phyloP scores from a whole-genome alignment of 441 rosid species.

The Corymbia citriodora region DNA sequence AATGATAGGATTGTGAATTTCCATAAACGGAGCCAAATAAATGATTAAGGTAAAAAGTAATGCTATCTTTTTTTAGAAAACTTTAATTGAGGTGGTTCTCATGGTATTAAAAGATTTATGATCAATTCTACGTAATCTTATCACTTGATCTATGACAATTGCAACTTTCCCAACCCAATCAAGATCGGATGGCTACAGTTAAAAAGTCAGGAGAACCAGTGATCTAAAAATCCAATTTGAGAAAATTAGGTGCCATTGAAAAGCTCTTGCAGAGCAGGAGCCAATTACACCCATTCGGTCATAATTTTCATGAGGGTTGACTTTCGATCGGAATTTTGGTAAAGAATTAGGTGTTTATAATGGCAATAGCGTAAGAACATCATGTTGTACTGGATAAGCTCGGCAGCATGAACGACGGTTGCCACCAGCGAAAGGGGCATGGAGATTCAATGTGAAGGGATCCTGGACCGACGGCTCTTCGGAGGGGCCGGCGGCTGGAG shows the following conservation, averaged over 20 bases:
- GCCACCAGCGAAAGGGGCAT: background rate
- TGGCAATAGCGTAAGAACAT: background rate
- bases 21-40: background rate
- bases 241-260: background rate
- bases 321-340: background rate
- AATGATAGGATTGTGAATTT: background rate
- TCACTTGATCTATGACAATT: background rate
- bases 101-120: background rate
- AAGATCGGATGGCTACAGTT: background rate
- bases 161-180: background rate
- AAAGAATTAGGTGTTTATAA: background rate
- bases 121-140: background rate
- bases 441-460: background rate
- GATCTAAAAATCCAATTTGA: rapidly evolving
- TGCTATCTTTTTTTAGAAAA: rapidly evolving
- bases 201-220: rapidly evolving
- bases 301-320: background rate
- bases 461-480: background rate
- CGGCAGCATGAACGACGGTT: background rate
- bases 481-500: background rate
- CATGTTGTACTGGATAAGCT: background rate
- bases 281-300: background rate
- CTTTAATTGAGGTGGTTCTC: background rate
- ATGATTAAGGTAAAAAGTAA: background rate
- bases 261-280: background rate